A percentile compares a stretch with the other conserved stretches of the same genome.
Conservation (phyloP, 805 yeast genomes). For the Nadsonia fulvescens region DNA sequence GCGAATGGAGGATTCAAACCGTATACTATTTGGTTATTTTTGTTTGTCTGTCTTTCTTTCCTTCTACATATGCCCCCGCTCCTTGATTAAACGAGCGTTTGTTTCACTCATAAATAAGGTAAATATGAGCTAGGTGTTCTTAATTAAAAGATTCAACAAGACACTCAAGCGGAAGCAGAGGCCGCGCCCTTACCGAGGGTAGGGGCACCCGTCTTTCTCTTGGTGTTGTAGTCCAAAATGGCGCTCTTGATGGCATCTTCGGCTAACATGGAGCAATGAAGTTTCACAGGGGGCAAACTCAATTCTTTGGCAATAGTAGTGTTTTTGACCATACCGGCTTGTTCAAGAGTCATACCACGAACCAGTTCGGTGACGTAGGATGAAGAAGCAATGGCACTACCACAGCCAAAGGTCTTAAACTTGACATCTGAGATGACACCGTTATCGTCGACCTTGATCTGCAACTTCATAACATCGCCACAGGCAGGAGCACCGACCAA, state of each 20-base stretch:
- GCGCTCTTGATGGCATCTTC: slow-evolving; percentile 98
- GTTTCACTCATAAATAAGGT: no score
- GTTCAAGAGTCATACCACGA: slow-evolving; percentile 85
- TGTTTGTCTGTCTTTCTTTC: no score
- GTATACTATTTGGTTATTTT: no score
- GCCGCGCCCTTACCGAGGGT: slow-evolving; percentile 47
- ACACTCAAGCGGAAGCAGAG: no score
- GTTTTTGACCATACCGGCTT: slow-evolving; percentile 83
- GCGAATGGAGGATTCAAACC: no score
- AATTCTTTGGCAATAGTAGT: slow-evolving; percentile 89
- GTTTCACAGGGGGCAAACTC: slow-evolving; percentile 88
- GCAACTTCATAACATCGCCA: slow-evolving; percentile 97
- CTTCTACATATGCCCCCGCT: no score
- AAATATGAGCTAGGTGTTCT: no score
- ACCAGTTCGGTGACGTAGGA: slow-evolving; percentile 91
- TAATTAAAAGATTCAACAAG: no score
- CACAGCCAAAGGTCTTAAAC: slow-evolving; percentile 98
- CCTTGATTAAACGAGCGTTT: no score
- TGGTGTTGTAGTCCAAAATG: slow-evolving; percentile 80
- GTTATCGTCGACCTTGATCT: slow-evolving; percentile 80
- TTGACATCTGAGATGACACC: slow-evolving; percentile 90
- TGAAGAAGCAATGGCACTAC: slow-evolving; percentile 91
- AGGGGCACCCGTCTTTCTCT: slow-evolving; percentile 36
- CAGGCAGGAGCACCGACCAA: slow-evolving; percentile 98
- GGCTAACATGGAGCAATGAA: slow-evolving; percentile 97